Base-by-base conservation (phyloP, 441 rosid species). In the Geranium incanum region DNA sequence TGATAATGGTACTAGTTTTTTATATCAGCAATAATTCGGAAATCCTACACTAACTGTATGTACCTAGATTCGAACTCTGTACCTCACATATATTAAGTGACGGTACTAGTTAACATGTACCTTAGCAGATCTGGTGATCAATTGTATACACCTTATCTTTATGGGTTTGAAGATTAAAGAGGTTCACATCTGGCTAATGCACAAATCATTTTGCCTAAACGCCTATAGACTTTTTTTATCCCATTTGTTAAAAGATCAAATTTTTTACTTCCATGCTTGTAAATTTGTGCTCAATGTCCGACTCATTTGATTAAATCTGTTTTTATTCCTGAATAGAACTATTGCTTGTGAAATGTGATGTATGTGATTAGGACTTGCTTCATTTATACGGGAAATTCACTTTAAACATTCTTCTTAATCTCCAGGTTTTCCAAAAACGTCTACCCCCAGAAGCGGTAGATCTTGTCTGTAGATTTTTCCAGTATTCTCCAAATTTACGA, bases 401-500 rank as follows among this genome's bases (percentile, higher is more conserved):
- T 39, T 50, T 75, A 28, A 59, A 9, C 60, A 18, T 62, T 7
- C 43, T 39, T 39, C 1, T 39, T 39, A n/a, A n/a, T n/a, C 5
- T 39, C 0, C 43, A 95, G 99, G 98, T 95, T 59, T 92, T 95
- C 81, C 98, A 92, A 78, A 95, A 95, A 83, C 91, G 94, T 66
- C 81, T 95, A 68, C 96, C 98, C 21, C 98, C 98, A 12, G 99
- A 95, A 80, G 99, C 97, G 5, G 98, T 95, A 69, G 99, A 95
- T 77, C 96, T 95, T 63, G 93, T 95, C 55, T 95, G 98, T 76
- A 81, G 99, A 80, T 91, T 95, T 80, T 92, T 95, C 77, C 99
- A 95, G 76, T 92, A 95, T 78, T 95, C 99, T 64, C 99, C 99
- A 12, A 88, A 95, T 80, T 77, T 95, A 80, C 86, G 99, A 76